Conservation (phyloP, 108 stramenopile genomes). For the Cyclostephanos tholiformis region DNA sequence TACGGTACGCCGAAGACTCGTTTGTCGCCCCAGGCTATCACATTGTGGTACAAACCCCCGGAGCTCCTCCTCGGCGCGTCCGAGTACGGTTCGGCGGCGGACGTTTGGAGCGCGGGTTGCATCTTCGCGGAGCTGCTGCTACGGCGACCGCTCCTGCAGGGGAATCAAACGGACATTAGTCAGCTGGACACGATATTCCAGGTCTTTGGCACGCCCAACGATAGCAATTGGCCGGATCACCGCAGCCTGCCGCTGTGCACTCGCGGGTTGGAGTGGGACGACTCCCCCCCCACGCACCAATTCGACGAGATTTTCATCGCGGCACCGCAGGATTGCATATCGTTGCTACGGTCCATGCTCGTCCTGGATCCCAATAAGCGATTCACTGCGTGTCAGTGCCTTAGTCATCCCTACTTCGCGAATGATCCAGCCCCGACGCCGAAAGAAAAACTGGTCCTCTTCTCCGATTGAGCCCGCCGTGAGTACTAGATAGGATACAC, state of each 20-base stretch:
- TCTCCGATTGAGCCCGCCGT: constrained; percentile 33
- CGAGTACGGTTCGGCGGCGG: constrained; percentile 90
- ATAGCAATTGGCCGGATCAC: constrained; percentile 89
- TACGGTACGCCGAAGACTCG: constrained; percentile 88
- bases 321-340: constrained; percentile 85
- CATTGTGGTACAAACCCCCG: constrained; percentile 96
- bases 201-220: constrained; percentile 89
- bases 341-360: constrained; percentile 76
- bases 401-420: constrained; percentile 87
- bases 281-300: constrained; percentile 67
- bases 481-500: no score
- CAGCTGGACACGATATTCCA: constrained; percentile 88
- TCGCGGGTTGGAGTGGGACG: constrained; percentile 78
- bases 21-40: constrained; percentile 88
- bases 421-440: constrained; percentile 89
- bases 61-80: constrained; percentile 91
- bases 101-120: constrained; percentile 96
- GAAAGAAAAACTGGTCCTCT: constrained; percentile 75
- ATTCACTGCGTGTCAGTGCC: constrained; percentile 77
- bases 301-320: constrained; percentile 90
- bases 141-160: constrained; percentile 87
- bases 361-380: constrained; percentile 88
- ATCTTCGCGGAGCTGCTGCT: constrained; percentile 94
- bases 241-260: constrained; percentile 73
- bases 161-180: constrained; percentile 77